Conservation (phyloP, 208 protist genomes). For the Naegleria gruberi region DNA sequence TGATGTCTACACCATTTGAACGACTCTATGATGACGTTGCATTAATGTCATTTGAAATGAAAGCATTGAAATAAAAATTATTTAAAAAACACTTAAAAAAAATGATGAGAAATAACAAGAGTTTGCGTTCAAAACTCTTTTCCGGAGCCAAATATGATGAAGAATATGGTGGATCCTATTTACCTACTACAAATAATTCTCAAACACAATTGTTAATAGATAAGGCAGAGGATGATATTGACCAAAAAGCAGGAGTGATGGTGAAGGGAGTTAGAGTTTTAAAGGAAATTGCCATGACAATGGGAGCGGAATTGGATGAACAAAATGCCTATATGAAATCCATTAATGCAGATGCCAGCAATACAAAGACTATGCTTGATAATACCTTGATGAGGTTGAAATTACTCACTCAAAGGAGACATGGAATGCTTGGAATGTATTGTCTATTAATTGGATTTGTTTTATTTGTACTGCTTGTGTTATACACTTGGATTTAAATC, state of each 20-base stretch:
- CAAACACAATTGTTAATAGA: neutral
- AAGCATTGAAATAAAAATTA: too few relatives aligned
- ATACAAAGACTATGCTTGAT: neutral
- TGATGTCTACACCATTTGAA: too few relatives aligned
- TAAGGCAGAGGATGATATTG: neutral
- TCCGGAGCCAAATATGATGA: neutral
- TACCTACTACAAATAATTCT: neutral
- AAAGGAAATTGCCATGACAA: neutral
- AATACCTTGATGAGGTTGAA: neutral
- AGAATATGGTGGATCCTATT: neutral
- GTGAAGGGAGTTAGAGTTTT: neutral
- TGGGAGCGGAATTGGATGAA: neutral
- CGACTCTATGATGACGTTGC: too few relatives aligned
- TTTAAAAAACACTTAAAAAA: too few relatives aligned
- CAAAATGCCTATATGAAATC: neutral
- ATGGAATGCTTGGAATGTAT: neutral
- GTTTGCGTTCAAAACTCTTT: neutral
- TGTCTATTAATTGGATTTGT: neutral
- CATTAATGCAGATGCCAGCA: neutral
- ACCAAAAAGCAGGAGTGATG: neutral
- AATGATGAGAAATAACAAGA: neutral
- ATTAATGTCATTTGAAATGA: too few relatives aligned
- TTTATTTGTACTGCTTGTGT: neutral
- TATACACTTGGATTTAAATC: neutral
- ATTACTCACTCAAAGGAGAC: neutral